Percentiles rank a stretch among this genome's conserved stretches.
Conservation (phyloP, 164 flowering plant genomes). For the Brasenia schreberi region DNA sequence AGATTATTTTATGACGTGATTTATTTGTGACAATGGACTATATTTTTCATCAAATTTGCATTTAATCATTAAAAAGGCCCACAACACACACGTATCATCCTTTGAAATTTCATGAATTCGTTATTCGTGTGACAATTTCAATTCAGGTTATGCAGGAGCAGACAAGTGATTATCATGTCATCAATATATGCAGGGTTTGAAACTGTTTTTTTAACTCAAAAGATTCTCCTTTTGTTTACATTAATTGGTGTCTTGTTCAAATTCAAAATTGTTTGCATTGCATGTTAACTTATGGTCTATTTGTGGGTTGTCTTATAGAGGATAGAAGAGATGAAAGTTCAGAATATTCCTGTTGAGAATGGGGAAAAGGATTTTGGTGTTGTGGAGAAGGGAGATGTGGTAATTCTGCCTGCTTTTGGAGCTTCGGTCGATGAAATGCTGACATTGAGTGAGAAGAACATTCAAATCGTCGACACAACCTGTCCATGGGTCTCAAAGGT, state of each 20-base stretch:
- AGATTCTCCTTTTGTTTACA: not conserved
- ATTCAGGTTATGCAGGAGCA: not conserved
- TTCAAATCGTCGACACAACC: conserved; percentile 96
- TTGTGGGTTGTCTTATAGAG: conserved; percentile 27
- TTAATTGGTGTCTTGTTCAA: not conserved
- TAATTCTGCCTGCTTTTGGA: conserved; percentile 95
- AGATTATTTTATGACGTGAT: too few relatives aligned
- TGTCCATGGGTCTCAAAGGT: conserved; percentile 99
- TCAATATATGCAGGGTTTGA: not conserved
- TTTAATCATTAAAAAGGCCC: too few relatives aligned
- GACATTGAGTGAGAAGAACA: conserved; percentile 56
- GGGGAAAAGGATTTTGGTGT: conserved; percentile 75
- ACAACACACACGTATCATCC: too few relatives aligned
- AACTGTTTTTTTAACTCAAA: not conserved
- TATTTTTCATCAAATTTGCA: too few relatives aligned
- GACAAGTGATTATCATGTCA: not conserved
- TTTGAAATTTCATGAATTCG: too few relatives aligned
- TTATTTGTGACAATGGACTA: too few relatives aligned
- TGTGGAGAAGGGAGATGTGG: conserved; percentile 82
- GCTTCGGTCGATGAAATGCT: conserved; percentile 94
- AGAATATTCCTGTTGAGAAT: conserved; percentile 57
- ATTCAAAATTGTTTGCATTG: not conserved
- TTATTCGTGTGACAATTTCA: too few relatives aligned
- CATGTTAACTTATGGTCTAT: not conserved
- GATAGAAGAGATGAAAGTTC: conserved; percentile 76